Base-by-base conservation (phyloP, 805 yeast genomes). In the Wickerhamomyces mucosus region DNA sequence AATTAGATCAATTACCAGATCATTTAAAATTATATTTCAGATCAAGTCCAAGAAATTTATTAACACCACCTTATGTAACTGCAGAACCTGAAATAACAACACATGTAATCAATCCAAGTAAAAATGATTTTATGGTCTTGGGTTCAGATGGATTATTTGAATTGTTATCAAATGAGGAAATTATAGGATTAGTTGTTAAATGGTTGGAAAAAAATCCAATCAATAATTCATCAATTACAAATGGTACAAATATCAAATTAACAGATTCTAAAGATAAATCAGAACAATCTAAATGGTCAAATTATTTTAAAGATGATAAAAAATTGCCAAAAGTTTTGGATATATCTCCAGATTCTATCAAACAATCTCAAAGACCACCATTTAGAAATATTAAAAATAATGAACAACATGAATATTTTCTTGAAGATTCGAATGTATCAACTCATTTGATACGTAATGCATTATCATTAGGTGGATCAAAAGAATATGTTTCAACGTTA, bases 21-120 rank as follows among this genome's bases (percentile, higher is more conserved):
- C 78, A 83, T 44, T 68, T 78, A 39, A 77, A 76, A 45, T 78
- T 86, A 43, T 88, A 89, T 52, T 94, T 95, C 21, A 70, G 89
- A 51, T 71, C 82, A 16, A 62, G 63, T 26, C 94, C 94, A 20
- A 71, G 72, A 32, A 71, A 74, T 43, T 67, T 84, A 38, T 64
- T 75, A 37, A 79, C 96, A 2, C 98, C 98, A 4, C 98, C 98
- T 0, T 92, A 92, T 54, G 96, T 92, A 22, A 92, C 98, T 1
- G 97, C 98, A 1, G 88, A 80, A 53, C 98, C 98, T 1, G 94
- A 81, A 18, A 67, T 88, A 17, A 80, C 95, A 3, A 77, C 95
- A 3, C 79, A 88, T 10, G 74, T 77, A 47, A 69, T 88, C 30
- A 67, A 68, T 31, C 79, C 86, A 1, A 63, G 67, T 15, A 73